These are phyloP conservation scores for Aureobasidium sp. DNA, from an alignment of 2,329 filamentous ascomycete species.

Conservation along the genomic window DNA sequence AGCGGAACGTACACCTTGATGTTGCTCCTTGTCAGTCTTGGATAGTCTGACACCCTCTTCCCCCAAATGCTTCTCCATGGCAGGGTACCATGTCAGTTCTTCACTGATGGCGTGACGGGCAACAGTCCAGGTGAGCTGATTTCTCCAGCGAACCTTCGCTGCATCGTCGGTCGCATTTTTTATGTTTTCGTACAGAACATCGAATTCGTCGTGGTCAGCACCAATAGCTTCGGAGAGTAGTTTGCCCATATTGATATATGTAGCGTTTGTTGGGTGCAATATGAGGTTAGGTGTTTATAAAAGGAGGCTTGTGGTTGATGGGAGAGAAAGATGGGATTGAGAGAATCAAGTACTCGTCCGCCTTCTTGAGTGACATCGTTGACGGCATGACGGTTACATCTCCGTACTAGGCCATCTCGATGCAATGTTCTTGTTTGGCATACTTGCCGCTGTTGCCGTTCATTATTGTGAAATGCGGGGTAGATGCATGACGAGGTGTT, in stretches of 20 bases:
- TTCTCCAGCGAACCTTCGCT: constrained; percentile 50
- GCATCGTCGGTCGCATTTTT: constrained; percentile 30
- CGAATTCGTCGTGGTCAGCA: constrained; percentile 47
- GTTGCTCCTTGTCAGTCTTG: constrained; percentile 38
- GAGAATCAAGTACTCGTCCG: neutral
- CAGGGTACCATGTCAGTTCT: constrained; percentile 49
- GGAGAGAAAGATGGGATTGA: neutral
- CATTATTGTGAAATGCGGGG: neutral
- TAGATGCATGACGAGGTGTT: constrained; percentile 3
- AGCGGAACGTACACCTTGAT: constrained; percentile 31
- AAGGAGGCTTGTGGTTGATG: neutral
- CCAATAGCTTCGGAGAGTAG: constrained; percentile 43
- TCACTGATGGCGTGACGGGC: constrained; percentile 58
- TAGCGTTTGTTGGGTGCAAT: neutral
- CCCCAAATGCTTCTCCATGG: constrained; percentile 39
- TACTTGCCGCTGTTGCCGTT: constrained; percentile 3
- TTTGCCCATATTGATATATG: constrained; percentile 22
- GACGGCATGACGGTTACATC: constrained; percentile 4
- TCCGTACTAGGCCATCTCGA: neutral
- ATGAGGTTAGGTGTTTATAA: neutral
- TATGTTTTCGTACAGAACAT: constrained; percentile 32
- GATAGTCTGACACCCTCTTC: constrained; percentile 35
- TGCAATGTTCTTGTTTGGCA: neutral
- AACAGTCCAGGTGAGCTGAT: constrained; percentile 60
- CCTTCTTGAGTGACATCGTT: neutral